These are phyloP conservation scores for Sugiyamaella marilandica DNA, from an alignment of 805 yeast genomes.

Conservation along the genomic window DNA sequence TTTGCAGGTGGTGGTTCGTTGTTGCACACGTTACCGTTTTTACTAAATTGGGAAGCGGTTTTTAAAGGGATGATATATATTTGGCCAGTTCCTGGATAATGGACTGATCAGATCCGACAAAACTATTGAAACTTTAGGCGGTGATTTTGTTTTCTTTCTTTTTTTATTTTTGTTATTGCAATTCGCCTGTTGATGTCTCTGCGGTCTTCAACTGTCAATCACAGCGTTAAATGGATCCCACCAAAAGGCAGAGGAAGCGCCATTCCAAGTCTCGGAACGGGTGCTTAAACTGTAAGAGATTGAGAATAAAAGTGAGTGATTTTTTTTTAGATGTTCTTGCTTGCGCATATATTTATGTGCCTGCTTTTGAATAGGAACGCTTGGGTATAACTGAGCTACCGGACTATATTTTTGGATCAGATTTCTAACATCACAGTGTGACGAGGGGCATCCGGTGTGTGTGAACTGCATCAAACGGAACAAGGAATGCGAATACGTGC, in stretches of 20 bases:
- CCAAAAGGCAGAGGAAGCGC: constrained; percentile 17
- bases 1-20: neutral
- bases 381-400: no score
- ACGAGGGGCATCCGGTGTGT: constrained; percentile 23
- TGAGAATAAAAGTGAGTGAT: constrained; percentile 21
- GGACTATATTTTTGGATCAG: neutral
- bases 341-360: no score
- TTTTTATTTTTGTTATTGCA: no score
- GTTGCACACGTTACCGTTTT: neutral
- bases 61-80: neutral
- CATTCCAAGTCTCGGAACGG: constrained; percentile 27
- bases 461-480: constrained; percentile 19
- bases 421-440: constrained; percentile 18
- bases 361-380: no score
- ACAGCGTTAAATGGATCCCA: neutral
- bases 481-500: constrained; percentile 18
- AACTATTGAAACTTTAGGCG: no score
- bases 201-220: neutral
- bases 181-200: no score
- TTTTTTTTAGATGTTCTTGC: neutral
- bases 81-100: no score
- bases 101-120: no score
- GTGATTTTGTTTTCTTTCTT: no score
- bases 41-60: neutral
- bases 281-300: constrained; percentile 23